Conservation (phyloP, 2,329 filamentous ascomycete genomes). For the Sporothrix euskadiensis region DNA sequence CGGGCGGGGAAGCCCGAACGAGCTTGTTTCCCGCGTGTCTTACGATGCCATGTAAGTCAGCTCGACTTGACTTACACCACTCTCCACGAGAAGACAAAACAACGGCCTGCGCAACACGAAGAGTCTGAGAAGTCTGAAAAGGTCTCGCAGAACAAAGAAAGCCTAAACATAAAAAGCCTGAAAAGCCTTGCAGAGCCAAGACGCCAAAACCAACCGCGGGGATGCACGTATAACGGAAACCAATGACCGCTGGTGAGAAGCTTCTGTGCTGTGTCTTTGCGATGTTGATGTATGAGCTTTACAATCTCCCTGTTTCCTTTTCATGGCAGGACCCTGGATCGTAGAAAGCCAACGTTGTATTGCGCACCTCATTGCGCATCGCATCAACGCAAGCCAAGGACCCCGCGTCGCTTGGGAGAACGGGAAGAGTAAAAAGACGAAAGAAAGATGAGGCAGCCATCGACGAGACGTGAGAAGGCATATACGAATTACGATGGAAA, state of each 20-base stretch:
- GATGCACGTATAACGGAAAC: neutral
- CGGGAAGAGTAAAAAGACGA: neutral
- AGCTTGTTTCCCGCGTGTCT: neutral
- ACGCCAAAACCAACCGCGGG: slow-evolving; percentile 7
- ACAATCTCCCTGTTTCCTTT: neutral
- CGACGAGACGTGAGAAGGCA: neutral
- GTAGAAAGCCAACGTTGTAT: neutral
- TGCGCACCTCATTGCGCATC: neutral
- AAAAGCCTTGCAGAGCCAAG: neutral
- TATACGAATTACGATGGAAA: neutral
- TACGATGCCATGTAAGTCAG: neutral
- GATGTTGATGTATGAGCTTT: neutral
- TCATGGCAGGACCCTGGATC: neutral
- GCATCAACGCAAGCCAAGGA: neutral
- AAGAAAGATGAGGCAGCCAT: no score
- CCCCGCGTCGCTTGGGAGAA: neutral
- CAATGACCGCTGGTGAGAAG: neutral
- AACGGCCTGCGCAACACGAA: neutral
- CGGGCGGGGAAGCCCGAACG: slow-evolving; percentile 9
- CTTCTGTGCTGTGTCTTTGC: neutral
- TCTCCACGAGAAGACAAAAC: neutral
- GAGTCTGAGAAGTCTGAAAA: neutral
- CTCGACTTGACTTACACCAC: neutral
- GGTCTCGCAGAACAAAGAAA: neutral
- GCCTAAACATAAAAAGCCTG: neutral